Percentiles rank a stretch among this genome's conserved stretches.
phyloP scores from a whole-genome alignment of 2,329 filamentous ascomycete species.

The Cercospora brassicicola region DNA sequence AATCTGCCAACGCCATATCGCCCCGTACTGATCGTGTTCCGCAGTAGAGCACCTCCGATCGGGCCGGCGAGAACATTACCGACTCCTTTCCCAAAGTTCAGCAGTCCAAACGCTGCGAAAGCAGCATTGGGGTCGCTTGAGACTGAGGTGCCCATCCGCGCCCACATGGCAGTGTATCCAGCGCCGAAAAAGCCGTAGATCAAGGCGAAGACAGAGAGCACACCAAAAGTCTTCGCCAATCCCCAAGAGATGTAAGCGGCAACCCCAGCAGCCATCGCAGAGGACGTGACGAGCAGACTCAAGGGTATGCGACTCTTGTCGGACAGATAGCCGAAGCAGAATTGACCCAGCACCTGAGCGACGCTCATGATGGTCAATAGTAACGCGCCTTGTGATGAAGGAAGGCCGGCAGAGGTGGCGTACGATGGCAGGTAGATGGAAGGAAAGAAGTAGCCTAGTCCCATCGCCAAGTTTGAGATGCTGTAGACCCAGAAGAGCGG shows the following conservation, averaged over 20 bases:
- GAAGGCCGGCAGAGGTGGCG: conserved; percentile 35
- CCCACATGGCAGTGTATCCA: conserved; percentile 42
- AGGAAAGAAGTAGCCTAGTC: conserved; percentile 45
- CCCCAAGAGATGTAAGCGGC: conserved; percentile 53
- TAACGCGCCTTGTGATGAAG: conserved; percentile 32
- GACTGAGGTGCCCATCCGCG: conserved; percentile 31
- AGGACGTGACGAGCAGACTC: conserved; percentile 39
- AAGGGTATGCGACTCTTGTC: conserved; percentile 39
- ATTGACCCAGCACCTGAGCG: conserved; percentile 40
- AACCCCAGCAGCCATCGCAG: conserved; percentile 45
- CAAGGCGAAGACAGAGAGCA: conserved; percentile 45
- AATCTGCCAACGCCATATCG: conserved; percentile 25
- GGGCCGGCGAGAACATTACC: conserved; percentile 34
- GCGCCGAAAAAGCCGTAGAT: conserved; percentile 50
- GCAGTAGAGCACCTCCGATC: conserved; percentile 29
- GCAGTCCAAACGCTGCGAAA: conserved; percentile 28
- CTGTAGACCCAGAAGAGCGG: conserved; percentile 40
- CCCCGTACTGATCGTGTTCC: not conserved
- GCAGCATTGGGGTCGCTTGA: conserved; percentile 27
- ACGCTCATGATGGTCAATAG: conserved; percentile 42
- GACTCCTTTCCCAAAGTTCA: conserved; percentile 33
- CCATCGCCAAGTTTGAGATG: conserved; percentile 41
- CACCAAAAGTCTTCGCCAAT: conserved; percentile 40
- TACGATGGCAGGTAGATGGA: conserved; percentile 43
- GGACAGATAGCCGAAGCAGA: conserved; percentile 41